These are phyloP conservation scores for Solanum chacoense DNA, from an alignment of 305 asterid species.

Conservation along the genomic window DNA sequence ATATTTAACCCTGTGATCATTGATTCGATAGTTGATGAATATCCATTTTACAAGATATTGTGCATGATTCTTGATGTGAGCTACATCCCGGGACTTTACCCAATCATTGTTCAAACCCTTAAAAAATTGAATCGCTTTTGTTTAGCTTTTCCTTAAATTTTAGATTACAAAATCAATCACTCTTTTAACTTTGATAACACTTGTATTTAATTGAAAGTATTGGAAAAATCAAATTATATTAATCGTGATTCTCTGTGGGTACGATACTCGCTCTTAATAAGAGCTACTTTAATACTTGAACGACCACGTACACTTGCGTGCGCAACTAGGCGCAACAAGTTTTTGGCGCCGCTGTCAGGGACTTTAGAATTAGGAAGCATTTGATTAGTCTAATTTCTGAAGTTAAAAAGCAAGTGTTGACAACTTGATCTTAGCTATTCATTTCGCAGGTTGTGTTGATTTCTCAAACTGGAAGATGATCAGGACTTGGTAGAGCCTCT, in stretches of 20 bases:
- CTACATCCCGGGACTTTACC: background rate
- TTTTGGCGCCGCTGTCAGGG: background rate
- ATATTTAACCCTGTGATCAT: no score
- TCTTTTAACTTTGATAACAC: background rate
- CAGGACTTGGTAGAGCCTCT: background rate
- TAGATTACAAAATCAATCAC: background rate
- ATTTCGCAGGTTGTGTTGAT: background rate
- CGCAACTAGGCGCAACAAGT: background rate
- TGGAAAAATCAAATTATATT: background rate
- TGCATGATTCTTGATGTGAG: background rate
- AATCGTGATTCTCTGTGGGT: background rate
- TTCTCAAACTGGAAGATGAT: background rate
- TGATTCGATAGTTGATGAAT: no score
- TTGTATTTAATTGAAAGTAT: background rate
- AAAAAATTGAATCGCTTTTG: background rate
- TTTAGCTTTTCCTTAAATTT: no score
- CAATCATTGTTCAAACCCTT: background rate
- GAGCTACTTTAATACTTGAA: background rate
- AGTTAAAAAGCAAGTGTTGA: background rate
- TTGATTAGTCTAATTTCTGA: background rate
- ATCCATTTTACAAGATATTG: no score
- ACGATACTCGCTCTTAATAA: background rate
- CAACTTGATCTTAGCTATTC: background rate
- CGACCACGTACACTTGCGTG: background rate
- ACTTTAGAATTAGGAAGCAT: background rate